A percentile compares a stretch with the other conserved stretches of the same genome.
Conservation (phyloP, 352 stramenopile genomes). For the Lagenidium sp. region DNA sequence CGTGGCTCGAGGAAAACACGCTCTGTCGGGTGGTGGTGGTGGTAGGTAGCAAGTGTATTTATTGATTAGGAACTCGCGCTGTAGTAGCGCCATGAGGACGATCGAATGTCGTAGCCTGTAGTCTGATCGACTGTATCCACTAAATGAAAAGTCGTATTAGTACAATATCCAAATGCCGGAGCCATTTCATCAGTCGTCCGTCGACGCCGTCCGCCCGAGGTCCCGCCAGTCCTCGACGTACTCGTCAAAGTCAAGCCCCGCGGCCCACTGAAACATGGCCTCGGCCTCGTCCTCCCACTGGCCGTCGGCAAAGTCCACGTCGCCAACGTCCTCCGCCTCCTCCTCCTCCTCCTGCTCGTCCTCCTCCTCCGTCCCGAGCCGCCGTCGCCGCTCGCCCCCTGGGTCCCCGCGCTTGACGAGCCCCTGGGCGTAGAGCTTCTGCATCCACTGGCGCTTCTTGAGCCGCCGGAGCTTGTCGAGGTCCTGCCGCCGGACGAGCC, state of each 20-base stretch:
- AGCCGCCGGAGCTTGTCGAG: constrained; percentile 32
- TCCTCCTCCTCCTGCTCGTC: background rate
- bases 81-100: background rate
- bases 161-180: no score
- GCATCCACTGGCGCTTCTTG: constrained; percentile 78
- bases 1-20: no score
- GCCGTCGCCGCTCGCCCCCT: background rate
- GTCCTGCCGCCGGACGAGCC: constrained; percentile 46
- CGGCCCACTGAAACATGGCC: constrained; percentile 64
- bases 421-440: constrained; percentile 61
- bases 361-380: constrained; percentile 7
- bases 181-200: no score
- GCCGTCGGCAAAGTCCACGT: constrained; percentile 63
- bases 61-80: background rate
- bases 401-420: constrained; percentile 19
- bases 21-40: no score
- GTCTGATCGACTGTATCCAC: background rate
- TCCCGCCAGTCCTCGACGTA: constrained; percentile 61
- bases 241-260: constrained; percentile 58
- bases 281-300: constrained; percentile 59
- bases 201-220: constrained; percentile 49
- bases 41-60: no score
- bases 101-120: background rate
- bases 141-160: constrained; percentile 1
- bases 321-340: constrained; percentile 17